phyloP scores from a whole-genome alignment of 192 early-diverging fungal species.

The Linnemannia schmuckeri region DNA sequence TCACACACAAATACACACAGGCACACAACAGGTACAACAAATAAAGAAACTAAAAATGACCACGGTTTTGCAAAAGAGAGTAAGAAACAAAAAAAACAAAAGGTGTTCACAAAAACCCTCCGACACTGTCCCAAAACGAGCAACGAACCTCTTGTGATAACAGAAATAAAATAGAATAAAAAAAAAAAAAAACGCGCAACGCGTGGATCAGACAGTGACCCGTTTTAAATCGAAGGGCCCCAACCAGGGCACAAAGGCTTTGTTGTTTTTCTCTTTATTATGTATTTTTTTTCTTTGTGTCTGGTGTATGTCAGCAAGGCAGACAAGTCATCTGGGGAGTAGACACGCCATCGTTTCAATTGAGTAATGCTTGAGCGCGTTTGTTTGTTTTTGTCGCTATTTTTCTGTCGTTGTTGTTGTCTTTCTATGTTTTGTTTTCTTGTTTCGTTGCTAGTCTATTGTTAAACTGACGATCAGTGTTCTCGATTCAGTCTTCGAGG shows the following conservation, averaged over 20 bases:
- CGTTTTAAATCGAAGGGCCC: neutral
- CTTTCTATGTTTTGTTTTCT: neutral
- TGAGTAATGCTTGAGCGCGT: neutral
- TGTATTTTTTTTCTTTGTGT: neutral
- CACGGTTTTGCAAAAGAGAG: neutral
- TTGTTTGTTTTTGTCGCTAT: neutral
- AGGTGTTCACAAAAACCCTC: constrained; percentile 1
- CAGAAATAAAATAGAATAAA: neutral
- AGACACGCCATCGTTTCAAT: neutral
- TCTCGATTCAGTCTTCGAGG: neutral
- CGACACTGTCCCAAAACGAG: neutral
- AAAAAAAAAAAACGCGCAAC: neutral
- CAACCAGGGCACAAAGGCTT: neutral
- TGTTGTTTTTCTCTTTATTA: neutral
- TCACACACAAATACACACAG: neutral
- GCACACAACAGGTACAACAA: neutral
- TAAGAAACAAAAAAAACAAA: neutral
- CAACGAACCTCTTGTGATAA: neutral
- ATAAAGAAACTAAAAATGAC: neutral
- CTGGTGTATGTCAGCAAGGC: constrained; percentile 5
- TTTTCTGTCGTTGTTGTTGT: neutral
- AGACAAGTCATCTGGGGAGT: neutral
- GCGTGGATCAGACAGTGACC: constrained; percentile 3
- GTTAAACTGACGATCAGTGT: constrained; percentile 3
- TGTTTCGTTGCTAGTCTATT: neutral